A percentile compares a stretch with the other conserved stretches of the same genome.
These are phyloP conservation scores for Ogataea corticis DNA, from an alignment of 805 yeast genomes.

Conservation along the genomic window DNA sequence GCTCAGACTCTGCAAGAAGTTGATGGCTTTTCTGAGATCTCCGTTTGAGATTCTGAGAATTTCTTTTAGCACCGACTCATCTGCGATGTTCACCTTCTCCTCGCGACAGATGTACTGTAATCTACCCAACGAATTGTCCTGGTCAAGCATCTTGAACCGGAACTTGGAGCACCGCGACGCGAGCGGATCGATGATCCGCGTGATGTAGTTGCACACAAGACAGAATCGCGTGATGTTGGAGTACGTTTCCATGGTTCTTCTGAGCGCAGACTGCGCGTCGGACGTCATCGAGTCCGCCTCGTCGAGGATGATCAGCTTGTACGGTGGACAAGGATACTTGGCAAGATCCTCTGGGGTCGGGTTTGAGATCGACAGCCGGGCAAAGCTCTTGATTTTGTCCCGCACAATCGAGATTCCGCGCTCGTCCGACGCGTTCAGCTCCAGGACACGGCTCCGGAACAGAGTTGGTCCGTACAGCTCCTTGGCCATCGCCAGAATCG, in stretches of 20 bases:
- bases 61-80: constrained; percentile 56
- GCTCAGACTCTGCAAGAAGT: constrained; percentile 82
- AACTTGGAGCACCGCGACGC: constrained; percentile 97
- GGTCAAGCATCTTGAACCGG: constrained; percentile 78
- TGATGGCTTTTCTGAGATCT: constrained; percentile 91
- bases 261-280: constrained; percentile 92
- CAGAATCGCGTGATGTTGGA: constrained; percentile 91
- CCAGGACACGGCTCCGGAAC: constrained; percentile 70
- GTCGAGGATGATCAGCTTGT: constrained; percentile 86
- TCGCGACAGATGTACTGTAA: constrained; percentile 57
- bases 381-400: constrained; percentile 82
- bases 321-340: constrained; percentile 94
- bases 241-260: constrained; percentile 92
- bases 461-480: constrained; percentile 76
- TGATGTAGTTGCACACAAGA: constrained; percentile 91
- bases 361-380: constrained; percentile 79
- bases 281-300: constrained; percentile 98
- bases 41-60: constrained; percentile 79
- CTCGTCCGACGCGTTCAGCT: constrained; percentile 87
- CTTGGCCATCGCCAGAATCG: constrained; percentile 78
- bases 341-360: constrained; percentile 68
- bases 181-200: constrained; percentile 93
- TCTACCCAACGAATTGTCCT: constrained; percentile 67
- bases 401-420: constrained; percentile 87
- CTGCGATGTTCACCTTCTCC: constrained; percentile 44